phyloP scores from a whole-genome alignment of 2,329 filamentous ascomycete species.

The Penicillium vulpinum region DNA sequence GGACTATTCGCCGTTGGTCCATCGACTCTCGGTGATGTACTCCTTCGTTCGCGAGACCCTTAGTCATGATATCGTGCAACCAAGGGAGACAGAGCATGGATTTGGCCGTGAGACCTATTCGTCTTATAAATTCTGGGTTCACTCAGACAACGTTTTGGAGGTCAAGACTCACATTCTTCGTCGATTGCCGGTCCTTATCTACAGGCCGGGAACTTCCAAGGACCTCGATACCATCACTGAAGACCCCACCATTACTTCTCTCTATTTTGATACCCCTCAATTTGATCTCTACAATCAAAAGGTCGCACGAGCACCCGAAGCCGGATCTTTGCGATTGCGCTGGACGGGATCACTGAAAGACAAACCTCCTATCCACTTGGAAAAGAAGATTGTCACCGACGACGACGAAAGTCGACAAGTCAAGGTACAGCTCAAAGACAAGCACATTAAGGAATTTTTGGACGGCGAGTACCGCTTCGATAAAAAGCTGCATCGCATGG shows the following conservation, averaged over 20 bases:
- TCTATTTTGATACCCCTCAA: conserved; percentile 89
- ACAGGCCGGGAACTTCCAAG: conserved; percentile 82
- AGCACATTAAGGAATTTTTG: conserved; percentile 86
- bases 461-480: conserved; percentile 88
- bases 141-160: conserved; percentile 91
- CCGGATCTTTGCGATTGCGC: conserved; percentile 78
- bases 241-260: conserved; percentile 88
- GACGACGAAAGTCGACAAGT: conserved; percentile 76
- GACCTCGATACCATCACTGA: conserved; percentile 72
- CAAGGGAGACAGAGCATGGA: conserved; percentile 50
- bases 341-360: conserved; percentile 87
- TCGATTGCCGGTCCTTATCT: conserved; percentile 85
- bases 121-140: conserved; percentile 95
- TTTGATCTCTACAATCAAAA: conserved; percentile 88
- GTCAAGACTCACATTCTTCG: conserved; percentile 95
- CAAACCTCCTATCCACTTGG: conserved; percentile 77
- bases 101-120: conserved; percentile 68
- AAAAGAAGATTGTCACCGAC: conserved; percentile 82
- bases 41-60: conserved; percentile 86
- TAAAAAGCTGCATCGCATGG: conserved; percentile 82
- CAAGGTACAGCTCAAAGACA: conserved; percentile 85
- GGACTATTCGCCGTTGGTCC: conserved; percentile 85
- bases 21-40: conserved; percentile 90
- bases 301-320: conserved; percentile 71
- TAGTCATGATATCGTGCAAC: conserved; percentile 50